Evolutionary conservation across 176 grass and related monocot genomes (phyloP), one percentile per base, ranked within the genome.

Genomic region (Aegilops tauschii): DNA sequence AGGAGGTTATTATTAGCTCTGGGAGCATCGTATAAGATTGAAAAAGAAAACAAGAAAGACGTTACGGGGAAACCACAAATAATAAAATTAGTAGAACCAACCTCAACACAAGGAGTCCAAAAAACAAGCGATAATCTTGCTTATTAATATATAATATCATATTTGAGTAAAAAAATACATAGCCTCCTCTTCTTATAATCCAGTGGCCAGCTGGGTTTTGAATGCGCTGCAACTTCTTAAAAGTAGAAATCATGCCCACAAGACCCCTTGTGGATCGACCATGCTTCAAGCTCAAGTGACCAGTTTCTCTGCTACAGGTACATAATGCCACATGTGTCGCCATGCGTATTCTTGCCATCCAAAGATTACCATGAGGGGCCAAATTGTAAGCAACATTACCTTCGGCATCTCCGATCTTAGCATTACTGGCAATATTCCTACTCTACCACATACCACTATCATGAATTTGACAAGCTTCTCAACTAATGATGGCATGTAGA

Each of bases 301-400:
- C 31, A 35, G 31, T 35, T 69, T 69, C 30, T 20, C 16, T 69
- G 65, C 65, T 34, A 34, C 10, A 28, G 27, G 65, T 9, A 69
- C 40, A 49, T 2, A 61, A 35, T 73, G 35, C 45, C 13, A 73
- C 69, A 80, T 21, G 66, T 86, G 69, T 14, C 12, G 11, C 59
- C 50, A 74, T 65, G 78, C 16, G 36, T 52, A 54, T 54, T 81
- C 68, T 87, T 81, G 69, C 69, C 78, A 81, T 39, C 78, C 85
- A 73, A 87, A 87, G 10, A 87, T 87, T 29, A 87, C 29, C 28
- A 81, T 65, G 6, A 65, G 13, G 49, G 85, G 85, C 85, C 85
- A 87, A 65, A 40, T 52, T 59, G 45, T 39, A 20, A 87, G 31
- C 14, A 87, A 52, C 58, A 37, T 29, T 39, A 66, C 42, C 85